Conservation (phyloP, 208 protist genomes). For the Leishmania turanica region DNA sequence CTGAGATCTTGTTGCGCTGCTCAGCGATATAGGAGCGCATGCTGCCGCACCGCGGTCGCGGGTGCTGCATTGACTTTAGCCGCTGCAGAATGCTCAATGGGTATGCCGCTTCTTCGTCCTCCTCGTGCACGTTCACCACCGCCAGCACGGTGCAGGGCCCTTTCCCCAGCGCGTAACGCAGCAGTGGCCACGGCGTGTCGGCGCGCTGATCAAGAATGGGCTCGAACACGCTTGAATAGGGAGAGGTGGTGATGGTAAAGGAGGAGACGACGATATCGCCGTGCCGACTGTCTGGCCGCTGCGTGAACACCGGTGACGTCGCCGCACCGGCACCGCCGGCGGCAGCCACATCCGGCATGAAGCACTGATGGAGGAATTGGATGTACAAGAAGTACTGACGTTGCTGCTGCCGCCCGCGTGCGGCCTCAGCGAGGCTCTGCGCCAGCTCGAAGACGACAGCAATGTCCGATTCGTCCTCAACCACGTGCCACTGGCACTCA, state of each 20-base stretch:
- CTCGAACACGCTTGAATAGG: constrained; percentile 27
- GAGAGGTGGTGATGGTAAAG: constrained; percentile 40
- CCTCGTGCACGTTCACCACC: constrained; percentile 35
- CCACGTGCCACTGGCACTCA: constrained; percentile 37
- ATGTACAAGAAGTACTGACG: constrained; percentile 30
- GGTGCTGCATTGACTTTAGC: constrained; percentile 35
- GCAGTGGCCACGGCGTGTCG: constrained; percentile 43
- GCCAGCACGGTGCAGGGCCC: constrained; percentile 43
- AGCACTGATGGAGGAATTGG: constrained; percentile 41
- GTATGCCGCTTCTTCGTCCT: constrained; percentile 43
- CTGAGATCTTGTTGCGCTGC: constrained; percentile 29
- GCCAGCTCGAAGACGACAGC: constrained; percentile 9
- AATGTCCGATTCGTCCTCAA: constrained; percentile 36
- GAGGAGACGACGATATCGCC: constrained; percentile 47
- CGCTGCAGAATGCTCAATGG: constrained; percentile 43
- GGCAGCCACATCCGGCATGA: constrained; percentile 6
- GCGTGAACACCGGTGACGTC: neutral
- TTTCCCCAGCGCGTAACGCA: constrained; percentile 46
- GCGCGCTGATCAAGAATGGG: constrained; percentile 42
- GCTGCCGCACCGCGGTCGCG: constrained; percentile 35
- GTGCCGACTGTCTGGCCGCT: neutral
- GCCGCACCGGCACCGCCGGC: neutral
- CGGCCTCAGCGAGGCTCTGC: neutral
- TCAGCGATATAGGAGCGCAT: constrained; percentile 29
- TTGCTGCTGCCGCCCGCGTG: neutral